Evolutionary conservation across 495 filamentous ascomycete species (phyloP), one percentile per base, ranked within the genome.

Genomic region (Xylaria sp.): DNA sequence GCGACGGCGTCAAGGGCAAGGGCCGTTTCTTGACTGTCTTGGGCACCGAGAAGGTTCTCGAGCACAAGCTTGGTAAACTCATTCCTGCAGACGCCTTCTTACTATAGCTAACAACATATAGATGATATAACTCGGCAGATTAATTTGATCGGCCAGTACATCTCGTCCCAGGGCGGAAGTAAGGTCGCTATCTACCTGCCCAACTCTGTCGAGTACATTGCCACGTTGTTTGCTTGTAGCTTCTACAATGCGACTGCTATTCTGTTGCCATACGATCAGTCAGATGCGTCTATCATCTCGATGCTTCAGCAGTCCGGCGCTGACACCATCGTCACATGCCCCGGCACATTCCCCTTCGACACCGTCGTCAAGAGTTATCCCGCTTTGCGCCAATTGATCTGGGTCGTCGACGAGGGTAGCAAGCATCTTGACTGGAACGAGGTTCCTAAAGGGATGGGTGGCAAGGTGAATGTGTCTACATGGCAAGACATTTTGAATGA

Each of bases 351-450:
- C 67, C 93, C 97, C 37, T 87, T 98, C 33, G 89, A 93, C 67
- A 81, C 88, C 40, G 86, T 97, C 21, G 85, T 88, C 17, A 88
- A 90, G 73, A 85, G 82, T 68, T 92, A 92, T 77, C 82, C 88
- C 14, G 86, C 88, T 59, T 83, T 98, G 11, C 90, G 91, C 67
- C 89, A 94, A 67, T 87, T 97, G 17, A 86, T 98, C 69, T 98
- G 94, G 93, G 95, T 98, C 4, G 97, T 96, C 8, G 96, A 98
- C 74, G 85, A 92, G 75, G 93, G 93, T 41, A 98, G 92, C 81
- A 88, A 89, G 71, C 96, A 99, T 77, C 93, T 98, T 87, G 95
- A 97, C 81, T 90, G 89, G 87, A 86, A 94, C 77, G 93, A 93
- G 74, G 89, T 94, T 3, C 93, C 93, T 14, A 88, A 90, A 72